phyloP scores from a whole-genome alignment of 2,329 filamentous ascomycete species.

The Scytalidium lignicola region DNA sequence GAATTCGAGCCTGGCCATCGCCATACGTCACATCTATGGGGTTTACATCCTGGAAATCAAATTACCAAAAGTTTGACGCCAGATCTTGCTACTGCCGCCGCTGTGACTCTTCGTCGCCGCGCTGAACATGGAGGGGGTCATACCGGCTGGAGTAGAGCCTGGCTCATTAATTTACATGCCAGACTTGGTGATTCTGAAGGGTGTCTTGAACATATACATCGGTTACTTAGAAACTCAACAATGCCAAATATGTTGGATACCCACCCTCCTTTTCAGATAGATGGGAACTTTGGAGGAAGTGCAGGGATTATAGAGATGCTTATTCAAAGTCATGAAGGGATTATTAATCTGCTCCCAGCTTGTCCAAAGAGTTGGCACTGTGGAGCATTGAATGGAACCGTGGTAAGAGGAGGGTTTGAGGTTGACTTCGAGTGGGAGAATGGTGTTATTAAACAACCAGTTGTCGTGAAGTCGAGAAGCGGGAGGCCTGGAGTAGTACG shows the following conservation, averaged over 20 bases:
- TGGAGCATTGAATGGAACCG: slow-evolving; percentile 30
- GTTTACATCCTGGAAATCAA: slow-evolving; percentile 33
- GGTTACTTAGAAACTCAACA: slow-evolving; percentile 36
- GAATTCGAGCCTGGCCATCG: slow-evolving; percentile 38
- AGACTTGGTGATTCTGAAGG: slow-evolving; percentile 35
- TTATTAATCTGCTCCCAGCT: slow-evolving; percentile 34
- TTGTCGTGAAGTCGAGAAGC: slow-evolving; percentile 7
- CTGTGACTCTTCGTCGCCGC: slow-evolving; percentile 26
- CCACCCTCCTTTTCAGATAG: slow-evolving; percentile 44
- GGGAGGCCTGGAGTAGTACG: slow-evolving; percentile 5
- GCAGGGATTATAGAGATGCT: slow-evolving; percentile 42
- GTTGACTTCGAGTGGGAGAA: slow-evolving; percentile 33
- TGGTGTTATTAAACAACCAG: slow-evolving; percentile 15
- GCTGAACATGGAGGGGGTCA: slow-evolving; percentile 36
- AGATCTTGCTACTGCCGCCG: slow-evolving; percentile 23
- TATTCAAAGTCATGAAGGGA: slow-evolving; percentile 31
- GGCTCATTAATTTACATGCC: slow-evolving; percentile 40
- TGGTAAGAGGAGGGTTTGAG: slow-evolving; percentile 31
- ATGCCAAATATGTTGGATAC: slow-evolving; percentile 40
- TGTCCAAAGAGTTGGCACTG: slow-evolving; percentile 30
- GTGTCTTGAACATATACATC: slow-evolving; percentile 32
- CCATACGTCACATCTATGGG: slow-evolving; percentile 40
- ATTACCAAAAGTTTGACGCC: slow-evolving; percentile 32
- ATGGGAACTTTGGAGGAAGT: slow-evolving; percentile 45
- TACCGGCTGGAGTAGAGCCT: slow-evolving; percentile 44